These are phyloP conservation scores for Fusarium sp. DNA, from an alignment of 2,329 filamentous ascomycete genomes.

Conservation along the genomic window DNA sequence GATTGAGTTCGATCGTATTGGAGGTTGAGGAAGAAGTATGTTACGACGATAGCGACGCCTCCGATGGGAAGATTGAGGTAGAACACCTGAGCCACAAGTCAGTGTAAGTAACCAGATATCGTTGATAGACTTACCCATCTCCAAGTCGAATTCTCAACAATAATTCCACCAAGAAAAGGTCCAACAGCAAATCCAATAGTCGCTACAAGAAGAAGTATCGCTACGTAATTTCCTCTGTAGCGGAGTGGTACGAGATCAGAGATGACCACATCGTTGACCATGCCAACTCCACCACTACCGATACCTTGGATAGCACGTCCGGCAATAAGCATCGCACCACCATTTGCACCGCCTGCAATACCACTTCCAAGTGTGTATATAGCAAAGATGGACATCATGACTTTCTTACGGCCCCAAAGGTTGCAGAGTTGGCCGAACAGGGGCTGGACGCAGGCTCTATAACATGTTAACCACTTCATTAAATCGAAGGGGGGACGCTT, in stretches of 20 bases:
- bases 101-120: neutral
- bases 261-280: conserved; percentile 52
- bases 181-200: conserved; percentile 53
- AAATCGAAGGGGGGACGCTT: neutral
- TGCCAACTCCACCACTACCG: conserved; percentile 44
- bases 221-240: conserved; percentile 59
- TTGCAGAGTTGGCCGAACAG: conserved; percentile 63
- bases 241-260: conserved; percentile 64
- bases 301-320: conserved; percentile 59
- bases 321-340: conserved; percentile 58
- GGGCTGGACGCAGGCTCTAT: conserved; percentile 56
- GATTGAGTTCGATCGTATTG: conserved; percentile 43
- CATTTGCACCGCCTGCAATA: conserved; percentile 58
- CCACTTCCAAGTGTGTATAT: conserved; percentile 66
- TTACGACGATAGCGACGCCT: conserved; percentile 48
- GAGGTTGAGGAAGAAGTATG: conserved; percentile 56
- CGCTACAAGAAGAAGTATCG: conserved; percentile 50
- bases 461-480: neutral
- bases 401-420: conserved; percentile 64
- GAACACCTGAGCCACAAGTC: conserved; percentile 52
- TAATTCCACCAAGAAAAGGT: conserved; percentile 50
- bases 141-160: conserved; percentile 52
- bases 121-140: conserved; percentile 50
- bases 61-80: conserved; percentile 59
- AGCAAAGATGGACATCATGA: conserved; percentile 56